Evolutionary conservation across 2,329 filamentous ascomycete genomes (phyloP).

Genomic region (Huntiella moniliformis): DNA sequence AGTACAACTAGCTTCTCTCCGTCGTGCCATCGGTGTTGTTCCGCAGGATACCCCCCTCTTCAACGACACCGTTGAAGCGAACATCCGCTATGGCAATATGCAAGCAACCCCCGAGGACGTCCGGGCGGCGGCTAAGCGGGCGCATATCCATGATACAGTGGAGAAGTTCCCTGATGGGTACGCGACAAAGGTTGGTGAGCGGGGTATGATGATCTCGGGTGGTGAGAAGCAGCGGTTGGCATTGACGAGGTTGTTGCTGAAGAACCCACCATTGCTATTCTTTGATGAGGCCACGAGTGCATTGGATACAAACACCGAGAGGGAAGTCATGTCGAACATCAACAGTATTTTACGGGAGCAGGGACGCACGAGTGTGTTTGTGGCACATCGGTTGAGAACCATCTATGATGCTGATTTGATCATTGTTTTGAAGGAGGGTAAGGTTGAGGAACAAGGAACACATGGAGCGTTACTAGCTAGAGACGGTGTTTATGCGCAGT

Average conservation of each 20-base stretch:
- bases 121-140: conserved; percentile 57
- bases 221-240: conserved; percentile 88
- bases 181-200: conserved; percentile 75
- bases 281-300: conserved; percentile 92
- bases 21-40: conserved; percentile 78
- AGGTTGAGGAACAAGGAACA: conserved; percentile 74
- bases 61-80: conserved; percentile 90
- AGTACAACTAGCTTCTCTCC: conserved; percentile 64
- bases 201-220: conserved; percentile 90
- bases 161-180: conserved; percentile 72
- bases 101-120: conserved; percentile 57
- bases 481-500: conserved; percentile 65
- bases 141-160: conserved; percentile 71
- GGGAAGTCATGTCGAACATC: conserved; percentile 77
- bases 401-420: conserved; percentile 90
- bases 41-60: conserved; percentile 95
- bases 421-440: conserved; percentile 69
- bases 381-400: conserved; percentile 78
- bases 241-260: conserved; percentile 64
- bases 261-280: conserved; percentile 78
- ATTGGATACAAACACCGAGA: conserved; percentile 83
- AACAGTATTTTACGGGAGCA: conserved; percentile 84
- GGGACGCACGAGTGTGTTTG: conserved; percentile 75
- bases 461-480: conserved; percentile 66
- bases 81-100: conserved; percentile 81